Percentiles rank a stretch among this genome's conserved stretches.
phyloP scores from a whole-genome alignment of 225 moss, liverwort and hornwort genomes.

The Bryum argenteum region DNA sequence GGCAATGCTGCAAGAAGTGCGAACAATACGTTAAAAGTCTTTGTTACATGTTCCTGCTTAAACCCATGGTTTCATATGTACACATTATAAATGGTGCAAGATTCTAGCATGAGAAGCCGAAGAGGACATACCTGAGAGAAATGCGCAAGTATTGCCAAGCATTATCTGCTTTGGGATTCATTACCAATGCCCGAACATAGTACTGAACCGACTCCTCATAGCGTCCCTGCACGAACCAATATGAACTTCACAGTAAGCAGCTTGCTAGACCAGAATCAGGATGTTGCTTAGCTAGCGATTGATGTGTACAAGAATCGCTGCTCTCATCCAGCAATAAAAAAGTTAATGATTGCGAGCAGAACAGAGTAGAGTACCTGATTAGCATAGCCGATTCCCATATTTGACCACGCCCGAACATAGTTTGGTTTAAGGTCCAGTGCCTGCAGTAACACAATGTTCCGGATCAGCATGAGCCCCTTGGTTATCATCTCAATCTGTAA shows the following conservation, averaged over 20 bases:
- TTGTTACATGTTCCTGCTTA: background rate
- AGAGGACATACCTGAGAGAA: conserved; percentile 92
- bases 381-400: conserved; percentile 98
- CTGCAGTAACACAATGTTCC: conserved; percentile 47
- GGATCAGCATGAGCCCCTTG: conserved; percentile 1
- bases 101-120: background rate
- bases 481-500: too few relatives aligned
- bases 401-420: conserved; percentile 98
- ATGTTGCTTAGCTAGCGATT: background rate
- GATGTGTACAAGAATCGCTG: too few relatives aligned
- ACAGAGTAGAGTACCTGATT: conserved; percentile 69
- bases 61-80: conserved; percentile 18
- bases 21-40: conserved; percentile 23
- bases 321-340: background rate
- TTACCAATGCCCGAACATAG: conserved; percentile 85
- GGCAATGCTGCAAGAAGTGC: conserved; percentile 63
- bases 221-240: conserved; percentile 60
- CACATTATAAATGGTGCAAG: background rate
- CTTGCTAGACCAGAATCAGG: conserved; percentile 25
- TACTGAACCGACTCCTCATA: conserved; percentile 93
- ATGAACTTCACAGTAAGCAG: conserved; percentile 5
- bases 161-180: conserved; percentile 98
- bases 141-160: conserved; percentile 95
- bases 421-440: conserved; percentile 94
- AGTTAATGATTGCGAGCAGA: conserved; percentile 22